These are phyloP conservation scores for Penicillium bovifimosum DNA, from an alignment of 495 filamentous ascomycete species.

Conservation along the genomic window DNA sequence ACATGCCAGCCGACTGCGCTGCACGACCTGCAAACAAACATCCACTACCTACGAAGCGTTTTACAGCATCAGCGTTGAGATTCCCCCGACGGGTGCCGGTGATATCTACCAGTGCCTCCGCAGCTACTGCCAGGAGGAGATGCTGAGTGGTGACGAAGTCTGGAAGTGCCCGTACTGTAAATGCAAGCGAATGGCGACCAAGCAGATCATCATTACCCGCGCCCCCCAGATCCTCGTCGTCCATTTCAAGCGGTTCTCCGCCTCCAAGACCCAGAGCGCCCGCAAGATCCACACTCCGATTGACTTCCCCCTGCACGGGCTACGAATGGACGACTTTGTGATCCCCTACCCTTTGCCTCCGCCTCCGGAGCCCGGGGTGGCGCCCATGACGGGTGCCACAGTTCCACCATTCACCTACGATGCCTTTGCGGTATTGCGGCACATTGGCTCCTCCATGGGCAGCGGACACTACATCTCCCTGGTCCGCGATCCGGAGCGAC, in stretches of 20 bases:
- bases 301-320: slow-evolving; percentile 59
- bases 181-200: slow-evolving; percentile 60
- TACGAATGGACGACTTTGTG: slow-evolving; percentile 59
- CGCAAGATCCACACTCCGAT: slow-evolving; percentile 65
- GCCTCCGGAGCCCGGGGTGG: slow-evolving; percentile 20
- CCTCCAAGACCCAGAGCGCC: slow-evolving; percentile 49
- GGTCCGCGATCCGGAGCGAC: slow-evolving; percentile 55
- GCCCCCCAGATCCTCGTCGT: slow-evolving; percentile 67
- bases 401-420: slow-evolving; percentile 65
- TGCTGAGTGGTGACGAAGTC: slow-evolving; percentile 58
- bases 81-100: slow-evolving; percentile 46
- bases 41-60: slow-evolving; percentile 71
- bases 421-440: slow-evolving; percentile 65
- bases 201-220: slow-evolving; percentile 67
- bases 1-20: slow-evolving; percentile 58
- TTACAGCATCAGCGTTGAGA: slow-evolving; percentile 63
- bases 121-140: slow-evolving; percentile 64
- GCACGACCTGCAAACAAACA: slow-evolving; percentile 58
- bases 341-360: slow-evolving; percentile 31
- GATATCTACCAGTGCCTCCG: slow-evolving; percentile 60
- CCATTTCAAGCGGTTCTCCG: slow-evolving; percentile 69
- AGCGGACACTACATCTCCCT: slow-evolving; percentile 67
- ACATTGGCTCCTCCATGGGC: slow-evolving; percentile 56
- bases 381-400: slow-evolving; percentile 33
- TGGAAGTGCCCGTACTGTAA: slow-evolving; percentile 73